These are phyloP conservation scores for Prinsepia uniflora DNA, from an alignment of 306 rosid genomes.

Conservation along the genomic window DNA sequence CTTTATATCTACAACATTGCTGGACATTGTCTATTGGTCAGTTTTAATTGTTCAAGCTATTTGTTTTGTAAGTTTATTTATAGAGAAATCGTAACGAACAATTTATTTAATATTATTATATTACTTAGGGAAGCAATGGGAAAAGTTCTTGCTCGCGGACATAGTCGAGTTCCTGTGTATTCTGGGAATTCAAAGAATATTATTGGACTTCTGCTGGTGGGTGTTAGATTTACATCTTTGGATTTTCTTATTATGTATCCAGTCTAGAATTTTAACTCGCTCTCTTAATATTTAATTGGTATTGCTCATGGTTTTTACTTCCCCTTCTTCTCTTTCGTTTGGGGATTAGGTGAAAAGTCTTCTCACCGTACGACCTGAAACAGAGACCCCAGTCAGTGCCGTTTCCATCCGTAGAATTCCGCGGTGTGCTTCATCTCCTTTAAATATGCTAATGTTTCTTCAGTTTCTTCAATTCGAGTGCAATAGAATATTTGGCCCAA, in stretches of 20 bases:
- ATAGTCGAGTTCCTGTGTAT: conserved; percentile 97
- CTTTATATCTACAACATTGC: background rate
- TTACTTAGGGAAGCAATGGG: conserved; percentile 96
- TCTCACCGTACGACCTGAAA: conserved; percentile 95
- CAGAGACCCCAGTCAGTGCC: conserved; percentile 91
- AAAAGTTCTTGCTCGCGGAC: conserved; percentile 92
- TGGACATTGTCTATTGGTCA: background rate
- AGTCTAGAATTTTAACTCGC: background rate
- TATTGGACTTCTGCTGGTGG: conserved; percentile 86
- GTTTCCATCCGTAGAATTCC: conserved; percentile 94
- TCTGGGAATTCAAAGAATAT: conserved; percentile 84
- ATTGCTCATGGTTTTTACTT: conserved; percentile 7
- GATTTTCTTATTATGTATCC: background rate
- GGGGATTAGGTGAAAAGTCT: conserved; percentile 83
- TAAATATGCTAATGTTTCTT: conserved; percentile 11
- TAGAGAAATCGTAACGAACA: background rate
- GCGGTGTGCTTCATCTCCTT: conserved; percentile 48
- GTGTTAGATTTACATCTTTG: conserved; percentile 24
- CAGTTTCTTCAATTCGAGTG: conserved; percentile 9
- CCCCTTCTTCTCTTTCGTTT: conserved; percentile 13
- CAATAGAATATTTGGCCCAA: too few species aligned
- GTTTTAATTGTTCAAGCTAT: background rate
- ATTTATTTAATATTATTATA: background rate
- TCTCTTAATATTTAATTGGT: background rate
- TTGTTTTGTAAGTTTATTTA: background rate